Base-by-base conservation (phyloP, 306 rosid genomes). In the Sicyos baderoa region DNA sequence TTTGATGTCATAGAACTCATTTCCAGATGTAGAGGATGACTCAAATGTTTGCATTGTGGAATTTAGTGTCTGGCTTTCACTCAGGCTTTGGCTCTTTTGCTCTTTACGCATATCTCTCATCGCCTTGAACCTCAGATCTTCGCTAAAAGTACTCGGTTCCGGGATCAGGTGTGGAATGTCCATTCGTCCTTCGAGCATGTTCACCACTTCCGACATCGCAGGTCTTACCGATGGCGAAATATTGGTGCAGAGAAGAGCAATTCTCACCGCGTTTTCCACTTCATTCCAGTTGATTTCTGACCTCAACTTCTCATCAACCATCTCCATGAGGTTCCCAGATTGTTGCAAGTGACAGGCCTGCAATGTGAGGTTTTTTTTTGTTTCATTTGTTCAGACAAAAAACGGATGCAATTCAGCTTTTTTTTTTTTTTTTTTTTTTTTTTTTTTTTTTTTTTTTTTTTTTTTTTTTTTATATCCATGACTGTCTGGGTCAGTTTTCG, bases 61-160 rank as follows among this genome's bases (percentile, higher is more conserved):
- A 70, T 65, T 73, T 54, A 77, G 88, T 6, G 78, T 72, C 13
- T 67, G 79, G 79, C 74, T 81, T 72, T n/a, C 76, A 62, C 75
- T 75, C 52, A 17, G 59, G 77, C 85, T 79, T 53, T 74, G 80
- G n/a, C 47, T 65, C n/a, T 53, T 48, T 54, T 78, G 40, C 76
- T 71, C 40, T 51, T 67, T 59, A 22, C 76, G 85, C 73, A 85
- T 77, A 79, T 89, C 93, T 78, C 87, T 82, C 81, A 89, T 85
- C 60, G 89, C 89, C 84, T 84, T 87, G 40, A 89, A 89, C 81
- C 93, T 85, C 72, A 89, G 56, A 70, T 89, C 96, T 25, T 78
- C 86, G 35, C 1, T 57, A 21, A 70, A 72, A 57, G 44, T 9
- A 50, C 85, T 78, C 22, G 86, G 82, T 52, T 85, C 84, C 11